A percentile compares a stretch with the other conserved stretches of the same genome.
Evolutionary conservation across 2,329 filamentous ascomycete genomes (phyloP).

Genomic region (Stemphylium lycopersici): DNA sequence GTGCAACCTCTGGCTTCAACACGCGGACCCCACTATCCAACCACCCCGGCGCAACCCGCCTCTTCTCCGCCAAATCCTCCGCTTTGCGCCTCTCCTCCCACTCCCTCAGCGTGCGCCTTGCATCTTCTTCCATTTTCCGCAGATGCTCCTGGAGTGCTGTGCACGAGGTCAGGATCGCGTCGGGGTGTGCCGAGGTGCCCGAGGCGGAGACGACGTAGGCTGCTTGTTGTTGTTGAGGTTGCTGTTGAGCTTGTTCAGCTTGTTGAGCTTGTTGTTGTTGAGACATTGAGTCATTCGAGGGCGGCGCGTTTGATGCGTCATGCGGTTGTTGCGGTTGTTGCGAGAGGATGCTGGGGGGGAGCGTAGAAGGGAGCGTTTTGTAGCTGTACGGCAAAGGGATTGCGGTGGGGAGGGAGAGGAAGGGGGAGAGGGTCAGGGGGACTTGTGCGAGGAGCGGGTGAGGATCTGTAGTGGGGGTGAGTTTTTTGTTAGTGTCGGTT

Average conservation of each 20-base stretch:
- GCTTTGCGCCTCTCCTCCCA: constrained; percentile 72
- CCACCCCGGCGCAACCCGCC: constrained; percentile 80
- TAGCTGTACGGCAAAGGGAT: constrained; percentile 96
- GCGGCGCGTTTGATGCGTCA: no score
- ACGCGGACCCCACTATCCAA: constrained; percentile 71
- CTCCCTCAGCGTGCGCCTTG: constrained; percentile 68
- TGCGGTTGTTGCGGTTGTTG: no score
- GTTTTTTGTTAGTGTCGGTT: constrained; percentile 10
- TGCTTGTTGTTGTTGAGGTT: constrained; percentile 50
- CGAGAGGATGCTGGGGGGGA: constrained; percentile 72
- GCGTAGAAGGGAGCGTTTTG: constrained; percentile 83
- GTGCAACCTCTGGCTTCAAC: constrained; percentile 66
- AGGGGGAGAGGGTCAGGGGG: constrained; percentile 90
- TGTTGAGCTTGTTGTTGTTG: no score
- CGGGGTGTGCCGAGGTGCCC: constrained; percentile 76
- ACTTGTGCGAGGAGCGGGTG: constrained; percentile 92
- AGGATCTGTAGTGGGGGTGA: constrained; percentile 55
- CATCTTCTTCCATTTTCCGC: constrained; percentile 69
- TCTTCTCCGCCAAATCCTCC: constrained; percentile 78
- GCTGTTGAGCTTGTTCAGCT: no score
- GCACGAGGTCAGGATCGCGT: constrained; percentile 84
- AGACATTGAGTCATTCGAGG: no score
- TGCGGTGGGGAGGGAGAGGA: constrained; percentile 86
- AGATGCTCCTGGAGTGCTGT: constrained; percentile 78
- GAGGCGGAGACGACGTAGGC: constrained; percentile 78